Percentiles rank a stretch among this genome's conserved stretches.
phyloP scores from a whole-genome alignment of 2,329 filamentous ascomycete genomes.

The Aureobasidium sp. region DNA sequence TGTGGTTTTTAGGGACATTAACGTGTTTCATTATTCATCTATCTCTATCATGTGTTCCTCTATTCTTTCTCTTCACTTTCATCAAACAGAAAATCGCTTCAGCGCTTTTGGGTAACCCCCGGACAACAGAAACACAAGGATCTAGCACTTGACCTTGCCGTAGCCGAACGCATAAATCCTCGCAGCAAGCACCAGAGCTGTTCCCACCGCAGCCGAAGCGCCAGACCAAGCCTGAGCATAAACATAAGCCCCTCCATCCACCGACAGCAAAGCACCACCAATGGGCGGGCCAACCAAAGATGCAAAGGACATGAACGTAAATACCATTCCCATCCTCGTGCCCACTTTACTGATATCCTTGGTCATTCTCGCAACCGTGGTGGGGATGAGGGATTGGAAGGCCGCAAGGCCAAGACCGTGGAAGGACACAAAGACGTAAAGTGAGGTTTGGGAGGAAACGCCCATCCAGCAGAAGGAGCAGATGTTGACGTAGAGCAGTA shows the following conservation, averaged over 20 bases:
- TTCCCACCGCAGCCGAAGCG: constrained; percentile 16
- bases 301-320: constrained; percentile 36
- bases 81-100: neutral
- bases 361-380: constrained; percentile 35
- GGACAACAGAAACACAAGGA: neutral
- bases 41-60: neutral
- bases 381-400: constrained; percentile 38
- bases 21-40: neutral
- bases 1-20: no score
- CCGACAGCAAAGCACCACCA: constrained; percentile 37
- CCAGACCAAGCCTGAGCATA: constrained; percentile 37
- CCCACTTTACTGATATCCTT: constrained; percentile 38
- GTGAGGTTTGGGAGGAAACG: constrained; percentile 31
- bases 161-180: constrained; percentile 21
- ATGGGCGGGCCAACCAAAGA: constrained; percentile 39
- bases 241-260: constrained; percentile 31
- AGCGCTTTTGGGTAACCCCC: neutral
- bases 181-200: constrained; percentile 17
- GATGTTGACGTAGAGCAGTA: constrained; percentile 36
- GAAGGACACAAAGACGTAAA: constrained; percentile 37
- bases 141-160: constrained; percentile 14
- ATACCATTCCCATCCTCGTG: constrained; percentile 40
- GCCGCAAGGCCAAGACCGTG: constrained; percentile 38
- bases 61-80: neutral
- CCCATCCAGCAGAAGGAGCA: constrained; percentile 50